phyloP scores from a whole-genome alignment of 2,329 filamentous ascomycete genomes.

The Epichloe hybrida region DNA sequence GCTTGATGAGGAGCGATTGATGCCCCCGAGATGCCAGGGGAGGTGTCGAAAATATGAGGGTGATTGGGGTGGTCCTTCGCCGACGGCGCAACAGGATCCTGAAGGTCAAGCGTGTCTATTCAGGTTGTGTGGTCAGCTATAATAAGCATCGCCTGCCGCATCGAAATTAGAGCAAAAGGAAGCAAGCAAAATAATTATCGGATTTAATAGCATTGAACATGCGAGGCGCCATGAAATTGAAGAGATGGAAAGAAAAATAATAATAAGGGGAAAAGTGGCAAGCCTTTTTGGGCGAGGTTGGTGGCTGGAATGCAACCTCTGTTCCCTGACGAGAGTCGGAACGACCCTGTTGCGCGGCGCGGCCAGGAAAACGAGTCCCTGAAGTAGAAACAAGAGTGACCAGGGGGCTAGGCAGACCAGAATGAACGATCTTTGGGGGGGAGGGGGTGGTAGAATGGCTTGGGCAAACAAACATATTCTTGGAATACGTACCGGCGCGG shows the following conservation, averaged over 20 bases:
- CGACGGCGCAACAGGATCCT: slow-evolving; percentile 69
- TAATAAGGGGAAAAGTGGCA: background rate
- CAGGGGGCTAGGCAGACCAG: slow-evolving; percentile 5
- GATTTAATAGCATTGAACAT: background rate
- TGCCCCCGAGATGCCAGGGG: slow-evolving; percentile 35
- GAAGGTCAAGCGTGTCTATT: slow-evolving; percentile 85
- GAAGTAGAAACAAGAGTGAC: slow-evolving; percentile 3
- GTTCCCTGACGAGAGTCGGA: background rate
- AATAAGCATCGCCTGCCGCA: background rate
- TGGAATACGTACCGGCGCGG: slow-evolving; percentile 41
- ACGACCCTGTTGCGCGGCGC: background rate
- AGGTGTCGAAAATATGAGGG: slow-evolving; percentile 8
- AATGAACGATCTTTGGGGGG: background rate
- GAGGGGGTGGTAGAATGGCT: background rate
- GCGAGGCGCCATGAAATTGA: background rate
- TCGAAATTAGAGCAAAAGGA: background rate
- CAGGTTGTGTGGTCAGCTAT: slow-evolving; percentile 5
- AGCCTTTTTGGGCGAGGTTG: background rate
- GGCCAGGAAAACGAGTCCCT: slow-evolving; percentile 7
- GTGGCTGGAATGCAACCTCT: slow-evolving; percentile 14
- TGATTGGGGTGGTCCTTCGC: slow-evolving; percentile 58
- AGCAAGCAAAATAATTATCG: background rate
- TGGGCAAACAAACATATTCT: background rate
- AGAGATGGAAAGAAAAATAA: background rate
- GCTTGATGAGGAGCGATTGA: slow-evolving; percentile 70